Percentiles rank a stretch among this genome's conserved stretches.
Evolutionary conservation across 306 rosid genomes (phyloP).

Genomic region (Gleditsia sinensis): DNA sequence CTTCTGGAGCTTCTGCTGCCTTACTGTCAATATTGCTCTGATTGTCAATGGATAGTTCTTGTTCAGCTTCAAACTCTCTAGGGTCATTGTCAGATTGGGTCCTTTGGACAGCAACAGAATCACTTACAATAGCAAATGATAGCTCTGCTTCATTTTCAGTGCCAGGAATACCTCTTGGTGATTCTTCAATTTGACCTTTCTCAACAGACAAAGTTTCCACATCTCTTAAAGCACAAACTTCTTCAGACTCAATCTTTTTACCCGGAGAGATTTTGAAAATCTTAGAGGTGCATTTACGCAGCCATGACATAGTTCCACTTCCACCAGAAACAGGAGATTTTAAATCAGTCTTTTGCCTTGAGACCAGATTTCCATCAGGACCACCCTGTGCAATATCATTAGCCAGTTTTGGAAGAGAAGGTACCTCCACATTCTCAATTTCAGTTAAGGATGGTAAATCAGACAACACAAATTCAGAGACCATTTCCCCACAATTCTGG

Average conservation of each 20-base stretch:
- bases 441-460: constrained; percentile 64
- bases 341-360: constrained; percentile 47
- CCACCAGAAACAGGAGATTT: constrained; percentile 72
- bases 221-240: constrained; percentile 46
- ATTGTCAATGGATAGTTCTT: constrained; percentile 60
- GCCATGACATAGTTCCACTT: constrained; percentile 79
- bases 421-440: constrained; percentile 66
- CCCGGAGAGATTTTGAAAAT: constrained; percentile 77
- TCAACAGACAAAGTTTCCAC: constrained; percentile 39
- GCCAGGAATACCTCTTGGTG: constrained; percentile 42
- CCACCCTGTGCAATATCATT: constrained; percentile 49
- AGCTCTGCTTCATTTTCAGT: constrained; percentile 69
- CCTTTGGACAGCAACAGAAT: constrained; percentile 63
- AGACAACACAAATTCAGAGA: constrained; percentile 76
- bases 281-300: constrained; percentile 89
- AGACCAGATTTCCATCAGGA: constrained; percentile 47
- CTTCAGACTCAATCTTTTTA: constrained; percentile 53
- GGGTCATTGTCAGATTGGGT: constrained; percentile 60
- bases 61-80: constrained; percentile 59
- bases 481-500: constrained; percentile 69
- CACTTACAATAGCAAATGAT: constrained; percentile 72
- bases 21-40: constrained; percentile 64
- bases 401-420: constrained; percentile 54
- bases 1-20: constrained; percentile 52
- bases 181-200: constrained; percentile 44